A percentile compares a stretch with the other conserved stretches of the same genome.
phyloP scores from a whole-genome alignment of 139 green algal species.

The Picochlorum sp. region DNA sequence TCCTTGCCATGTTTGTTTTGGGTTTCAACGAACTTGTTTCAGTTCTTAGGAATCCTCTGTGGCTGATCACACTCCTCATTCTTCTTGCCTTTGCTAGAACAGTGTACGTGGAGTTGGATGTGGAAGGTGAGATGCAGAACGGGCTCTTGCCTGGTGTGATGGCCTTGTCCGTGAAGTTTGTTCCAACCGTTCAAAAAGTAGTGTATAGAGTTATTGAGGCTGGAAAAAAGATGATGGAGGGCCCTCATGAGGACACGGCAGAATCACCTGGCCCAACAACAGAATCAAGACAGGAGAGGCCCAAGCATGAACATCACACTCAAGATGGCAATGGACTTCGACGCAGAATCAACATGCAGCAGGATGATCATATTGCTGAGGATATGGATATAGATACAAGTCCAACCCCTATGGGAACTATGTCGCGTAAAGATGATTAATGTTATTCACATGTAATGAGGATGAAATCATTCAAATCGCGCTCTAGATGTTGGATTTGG shows the following conservation, averaged over 20 bases:
- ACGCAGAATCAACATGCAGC: neutral
- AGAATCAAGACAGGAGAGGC: neutral
- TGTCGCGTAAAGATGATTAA: slow-evolving; percentile 1
- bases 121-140: slow-evolving; percentile 67
- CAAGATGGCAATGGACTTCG: neutral
- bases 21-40: slow-evolving; percentile 85
- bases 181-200: slow-evolving; percentile 28
- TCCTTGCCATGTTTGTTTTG: slow-evolving; percentile 78
- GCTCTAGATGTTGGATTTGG: neutral
- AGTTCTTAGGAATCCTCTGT: slow-evolving; percentile 69
- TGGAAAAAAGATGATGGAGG: slow-evolving; percentile 1
- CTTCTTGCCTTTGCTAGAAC: slow-evolving; percentile 37
- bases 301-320: neutral
- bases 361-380: neutral
- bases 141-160: slow-evolving; percentile 54
- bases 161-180: slow-evolving; percentile 44
- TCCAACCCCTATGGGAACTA: neutral
- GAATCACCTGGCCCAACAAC: neutral
- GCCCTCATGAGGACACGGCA: neutral
- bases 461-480: neutral
- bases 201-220: neutral
- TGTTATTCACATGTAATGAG: neutral
- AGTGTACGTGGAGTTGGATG: slow-evolving; percentile 72
- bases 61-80: slow-evolving; percentile 46
- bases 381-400: slow-evolving; percentile 2